Percentiles rank a stretch among this genome's conserved stretches.
These are phyloP conservation scores for Wickerhamiella kurtzmanii DNA, from an alignment of 805 yeast genomes.

Conservation along the genomic window DNA sequence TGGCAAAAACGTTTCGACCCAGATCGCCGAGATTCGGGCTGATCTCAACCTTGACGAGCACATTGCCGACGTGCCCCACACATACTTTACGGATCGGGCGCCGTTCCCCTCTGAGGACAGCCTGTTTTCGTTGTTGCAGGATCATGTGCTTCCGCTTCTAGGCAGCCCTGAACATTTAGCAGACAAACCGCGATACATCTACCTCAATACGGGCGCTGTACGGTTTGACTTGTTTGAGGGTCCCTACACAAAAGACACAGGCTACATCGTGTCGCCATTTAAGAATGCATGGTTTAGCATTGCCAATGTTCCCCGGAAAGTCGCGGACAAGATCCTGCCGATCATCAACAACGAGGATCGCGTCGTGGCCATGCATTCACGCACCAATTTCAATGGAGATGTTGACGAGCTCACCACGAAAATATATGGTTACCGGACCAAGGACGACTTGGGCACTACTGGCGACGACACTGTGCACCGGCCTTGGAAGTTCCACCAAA, in stretches of 20 bases:
- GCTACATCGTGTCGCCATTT: constrained; percentile 74
- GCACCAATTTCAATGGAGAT: neutral
- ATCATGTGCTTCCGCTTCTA: constrained; percentile 38
- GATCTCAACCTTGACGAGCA: constrained; percentile 39
- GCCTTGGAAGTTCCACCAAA: constrained; percentile 41
- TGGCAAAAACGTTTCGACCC: constrained; percentile 37
- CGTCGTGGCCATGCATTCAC: constrained; percentile 9
- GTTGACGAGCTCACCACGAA: neutral
- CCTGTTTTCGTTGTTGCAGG: constrained; percentile 45
- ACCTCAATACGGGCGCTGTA: constrained; percentile 74
- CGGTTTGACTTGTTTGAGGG: constrained; percentile 81
- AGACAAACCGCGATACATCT: constrained; percentile 32
- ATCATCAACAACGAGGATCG: constrained; percentile 35
- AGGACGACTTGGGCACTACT: constrained; percentile 68
- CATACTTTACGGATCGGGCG: constrained; percentile 53
- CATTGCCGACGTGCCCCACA: constrained; percentile 52
- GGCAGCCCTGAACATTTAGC: constrained; percentile 16
- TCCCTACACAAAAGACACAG: constrained; percentile 62
- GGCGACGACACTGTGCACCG: constrained; percentile 75
- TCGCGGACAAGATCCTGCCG: constrained; percentile 43
- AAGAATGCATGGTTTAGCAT: constrained; percentile 63
- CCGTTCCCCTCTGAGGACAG: constrained; percentile 45
- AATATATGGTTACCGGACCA: constrained; percentile 57
- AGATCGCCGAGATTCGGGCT: constrained; percentile 33
- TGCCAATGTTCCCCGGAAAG: constrained; percentile 38